These are phyloP conservation scores for Hypseocharis bilobata DNA, from an alignment of 441 rosid genomes.

Conservation along the genomic window DNA sequence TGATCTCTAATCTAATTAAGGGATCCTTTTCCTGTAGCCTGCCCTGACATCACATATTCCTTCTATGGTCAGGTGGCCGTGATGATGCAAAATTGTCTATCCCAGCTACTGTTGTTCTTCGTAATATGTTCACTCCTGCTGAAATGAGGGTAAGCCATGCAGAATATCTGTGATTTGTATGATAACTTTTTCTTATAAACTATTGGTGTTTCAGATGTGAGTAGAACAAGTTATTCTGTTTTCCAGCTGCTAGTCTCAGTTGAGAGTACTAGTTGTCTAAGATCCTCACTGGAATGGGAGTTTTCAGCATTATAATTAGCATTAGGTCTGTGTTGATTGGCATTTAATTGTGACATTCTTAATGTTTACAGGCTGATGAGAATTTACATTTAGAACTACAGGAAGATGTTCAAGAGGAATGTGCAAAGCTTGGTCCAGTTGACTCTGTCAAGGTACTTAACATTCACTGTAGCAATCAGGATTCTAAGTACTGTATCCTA, in stretches of 20 bases:
- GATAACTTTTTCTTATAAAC: background rate
- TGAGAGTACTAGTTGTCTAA: background rate
- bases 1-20: background rate
- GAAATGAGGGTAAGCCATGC: conserved; percentile 63
- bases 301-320: background rate
- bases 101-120: conserved; percentile 71
- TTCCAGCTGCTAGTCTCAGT: background rate
- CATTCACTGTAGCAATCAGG: background rate
- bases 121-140: conserved; percentile 69
- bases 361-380: conserved; percentile 58
- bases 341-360: background rate
- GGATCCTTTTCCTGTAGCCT: background rate
- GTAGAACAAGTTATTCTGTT: background rate
- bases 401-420: conserved; percentile 77
- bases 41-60: background rate
- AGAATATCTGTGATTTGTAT: background rate
- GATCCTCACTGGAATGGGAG: background rate
- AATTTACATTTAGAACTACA: conserved; percentile 58
- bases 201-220: background rate
- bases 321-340: background rate
- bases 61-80: conserved; percentile 56
- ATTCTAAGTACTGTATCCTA: background rate
- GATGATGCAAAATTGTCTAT: conserved; percentile 77
- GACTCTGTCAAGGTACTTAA: conserved; percentile 69
- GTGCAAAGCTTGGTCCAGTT: conserved; percentile 68